Evolutionary conservation across 257 asterid genomes (phyloP).

Genomic region (Marsdenia floribunda): DNA sequence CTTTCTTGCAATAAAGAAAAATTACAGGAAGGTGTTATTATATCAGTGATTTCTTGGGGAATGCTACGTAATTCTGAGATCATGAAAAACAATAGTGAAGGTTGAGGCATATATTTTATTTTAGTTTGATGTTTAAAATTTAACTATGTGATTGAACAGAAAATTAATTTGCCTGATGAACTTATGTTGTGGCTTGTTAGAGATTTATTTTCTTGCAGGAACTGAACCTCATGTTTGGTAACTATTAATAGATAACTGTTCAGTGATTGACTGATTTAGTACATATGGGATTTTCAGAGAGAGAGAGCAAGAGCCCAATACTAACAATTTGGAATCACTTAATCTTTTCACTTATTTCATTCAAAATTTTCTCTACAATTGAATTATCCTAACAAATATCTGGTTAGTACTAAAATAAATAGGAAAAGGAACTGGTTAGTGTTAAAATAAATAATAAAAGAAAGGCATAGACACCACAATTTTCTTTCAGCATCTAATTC

Average conservation of each 20-base stretch:
- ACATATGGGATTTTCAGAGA: not conserved
- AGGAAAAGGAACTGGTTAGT: not conserved
- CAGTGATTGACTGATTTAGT: not conserved
- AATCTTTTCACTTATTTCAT: not conserved
- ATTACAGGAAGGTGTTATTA: not conserved
- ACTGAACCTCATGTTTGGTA: not conserved
- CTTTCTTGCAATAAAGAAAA: no score
- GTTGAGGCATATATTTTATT: not conserved
- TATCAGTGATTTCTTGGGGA: not conserved
- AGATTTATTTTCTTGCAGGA: not conserved
- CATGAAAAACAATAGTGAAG: not conserved
- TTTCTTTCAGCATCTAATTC: slow-evolving; percentile 6
- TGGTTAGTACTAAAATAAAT: not conserved
- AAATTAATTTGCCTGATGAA: not conserved
- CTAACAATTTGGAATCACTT: not conserved
- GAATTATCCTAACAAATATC: not conserved
- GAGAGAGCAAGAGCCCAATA: not conserved
- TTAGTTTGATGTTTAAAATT: not conserved
- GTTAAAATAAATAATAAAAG: not conserved
- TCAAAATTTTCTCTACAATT: not conserved
- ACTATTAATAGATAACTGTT: not conserved
- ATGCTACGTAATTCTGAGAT: not conserved
- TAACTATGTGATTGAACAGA: not conserved
- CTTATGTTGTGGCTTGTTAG: not conserved
- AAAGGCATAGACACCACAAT: no score